Evolutionary conservation across 768 basidiomycete species (phyloP), one percentile per base, ranked within the genome.

Genomic region (Tricholoma bakamatsutake): DNA sequence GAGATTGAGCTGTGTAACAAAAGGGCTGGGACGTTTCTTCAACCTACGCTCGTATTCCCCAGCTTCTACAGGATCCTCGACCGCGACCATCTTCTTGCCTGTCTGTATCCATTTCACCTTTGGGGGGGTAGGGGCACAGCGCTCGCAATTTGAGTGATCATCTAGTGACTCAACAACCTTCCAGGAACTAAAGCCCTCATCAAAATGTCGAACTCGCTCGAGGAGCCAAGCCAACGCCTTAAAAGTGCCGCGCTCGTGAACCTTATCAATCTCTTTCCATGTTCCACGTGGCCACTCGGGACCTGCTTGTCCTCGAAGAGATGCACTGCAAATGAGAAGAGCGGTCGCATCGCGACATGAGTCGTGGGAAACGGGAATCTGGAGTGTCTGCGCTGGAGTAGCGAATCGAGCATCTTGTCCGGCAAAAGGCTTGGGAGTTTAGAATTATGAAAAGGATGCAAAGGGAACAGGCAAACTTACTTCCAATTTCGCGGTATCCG

Each of bases 41-140:
- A 98, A 76, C 18, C 87, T 80, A 52, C 90, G 84, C 66, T 98
- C 95, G 65, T 92, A 97, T 64, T 85, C 80, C 5, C 93, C 93
- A 42, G 95, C 94, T 65, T 96, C 83, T 10, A 84, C 75, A 15
- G 89, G 80, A 63, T 97, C 90, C 64, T 98, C 95, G 31, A 93
- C 74, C 0, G 92, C 84, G 18, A 80, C 68, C 15, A 85, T 73
- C 59, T 80, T 82, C 63, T 83, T 85, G 40, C 78, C 80, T 5
- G 72, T 70, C 59, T 79, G 82, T 10, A 77, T 74, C 93, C 93
- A 98, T 21, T 82, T 78, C 45, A 95, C 69, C n/a, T 76, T 71
- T 0, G 95, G 95, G 9, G 87, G 69, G 6, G 72, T 75, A 2
- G 95, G 95, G 2, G 93, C 89, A 68, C 95, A 97, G 13, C 90